Percentiles rank a stretch among this genome's conserved stretches.
Evolutionary conservation across 2,329 filamentous ascomycete genomes (phyloP).

Genomic region (Mollisia scopiformis): DNA sequence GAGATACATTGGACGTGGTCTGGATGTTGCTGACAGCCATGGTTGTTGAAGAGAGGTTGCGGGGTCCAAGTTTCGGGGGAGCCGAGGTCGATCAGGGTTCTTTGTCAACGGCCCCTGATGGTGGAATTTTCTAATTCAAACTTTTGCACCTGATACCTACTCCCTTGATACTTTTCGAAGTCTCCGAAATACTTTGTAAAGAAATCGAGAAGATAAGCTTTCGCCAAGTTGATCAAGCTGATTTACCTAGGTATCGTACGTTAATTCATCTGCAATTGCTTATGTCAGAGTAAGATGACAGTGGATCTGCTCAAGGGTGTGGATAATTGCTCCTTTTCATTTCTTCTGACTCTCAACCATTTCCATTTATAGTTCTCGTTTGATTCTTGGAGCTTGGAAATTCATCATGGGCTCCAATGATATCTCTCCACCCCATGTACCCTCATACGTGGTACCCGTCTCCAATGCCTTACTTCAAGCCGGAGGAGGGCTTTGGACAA

Average conservation of each 20-base stretch:
- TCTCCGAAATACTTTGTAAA: too few species aligned
- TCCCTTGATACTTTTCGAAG: too few species aligned
- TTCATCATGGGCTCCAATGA: conserved; percentile 32
- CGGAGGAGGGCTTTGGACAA: conserved; percentile 30
- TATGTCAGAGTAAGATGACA: background rate
- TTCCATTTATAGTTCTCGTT: background rate
- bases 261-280: background rate
- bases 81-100: background rate
- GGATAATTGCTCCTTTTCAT: background rate
- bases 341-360: background rate
- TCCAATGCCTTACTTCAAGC: conserved; percentile 23
- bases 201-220: background rate
- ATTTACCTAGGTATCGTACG: too few species aligned
- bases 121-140: too few species aligned
- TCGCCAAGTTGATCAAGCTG: too few species aligned
- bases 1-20: conserved; percentile 16
- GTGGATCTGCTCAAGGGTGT: background rate
- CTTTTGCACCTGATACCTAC: too few species aligned
- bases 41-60: conserved; percentile 5
- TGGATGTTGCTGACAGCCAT: background rate
- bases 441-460: conserved; percentile 15
- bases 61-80: background rate
- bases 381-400: too few species aligned
- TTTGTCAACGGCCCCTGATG: background rate
- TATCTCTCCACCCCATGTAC: conserved; percentile 23